phyloP scores from a whole-genome alignment of 768 basidiomycete genomes.

The Cystoderma amianthinum region DNA sequence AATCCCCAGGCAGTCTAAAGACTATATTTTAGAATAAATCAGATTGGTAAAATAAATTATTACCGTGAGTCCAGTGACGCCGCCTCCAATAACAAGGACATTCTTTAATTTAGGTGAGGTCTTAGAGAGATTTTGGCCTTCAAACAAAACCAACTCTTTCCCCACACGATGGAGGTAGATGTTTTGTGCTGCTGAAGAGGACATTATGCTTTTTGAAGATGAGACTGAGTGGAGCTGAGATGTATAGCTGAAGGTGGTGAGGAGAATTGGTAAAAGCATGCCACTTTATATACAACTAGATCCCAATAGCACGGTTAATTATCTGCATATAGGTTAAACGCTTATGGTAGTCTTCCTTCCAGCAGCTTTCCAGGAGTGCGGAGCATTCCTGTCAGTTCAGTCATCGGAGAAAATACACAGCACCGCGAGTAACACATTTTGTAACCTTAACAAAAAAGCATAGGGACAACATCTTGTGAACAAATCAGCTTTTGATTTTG shows the following conservation, averaged over 20 bases:
- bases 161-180: neutral
- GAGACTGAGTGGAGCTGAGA: neutral
- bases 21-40: neutral
- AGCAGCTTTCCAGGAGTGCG: neutral
- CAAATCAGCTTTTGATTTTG: too few relatives aligned
- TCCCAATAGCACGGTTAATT: neutral
- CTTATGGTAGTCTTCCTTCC: neutral
- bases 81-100: constrained; percentile 1
- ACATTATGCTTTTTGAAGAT: neutral
- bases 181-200: neutral
- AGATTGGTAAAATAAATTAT: neutral
- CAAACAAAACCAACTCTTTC: neutral
- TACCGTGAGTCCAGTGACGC: constrained; percentile 4
- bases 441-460: neutral
- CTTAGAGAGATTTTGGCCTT: neutral
- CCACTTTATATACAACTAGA: neutral
- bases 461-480: neutral
- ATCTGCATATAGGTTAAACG: neutral
- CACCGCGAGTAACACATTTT: neutral
- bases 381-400: neutral
- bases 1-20: constrained; percentile 21
- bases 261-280: neutral
- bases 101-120: neutral
- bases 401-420: neutral
- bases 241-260: neutral